Evolutionary conservation across 1,284 basidiomycete species (phyloP).

Genomic region (Cerioporus squamosus): DNA sequence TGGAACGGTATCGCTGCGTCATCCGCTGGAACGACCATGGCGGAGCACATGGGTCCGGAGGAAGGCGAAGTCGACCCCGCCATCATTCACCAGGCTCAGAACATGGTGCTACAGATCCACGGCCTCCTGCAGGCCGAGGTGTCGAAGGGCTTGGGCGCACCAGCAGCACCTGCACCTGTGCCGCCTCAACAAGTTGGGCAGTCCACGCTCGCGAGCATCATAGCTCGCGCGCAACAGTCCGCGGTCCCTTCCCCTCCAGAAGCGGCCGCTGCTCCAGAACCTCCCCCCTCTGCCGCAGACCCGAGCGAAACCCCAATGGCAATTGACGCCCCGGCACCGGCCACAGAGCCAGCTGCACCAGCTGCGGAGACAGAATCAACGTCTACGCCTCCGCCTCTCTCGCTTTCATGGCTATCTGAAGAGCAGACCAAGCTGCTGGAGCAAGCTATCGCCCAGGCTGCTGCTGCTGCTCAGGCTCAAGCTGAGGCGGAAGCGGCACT

Average conservation of each 20-base stretch:
- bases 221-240: constrained; percentile 58
- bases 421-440: constrained; percentile 70
- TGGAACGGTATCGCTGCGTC: constrained; percentile 61
- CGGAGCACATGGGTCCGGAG: constrained; percentile 41
- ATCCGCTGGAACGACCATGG: constrained; percentile 22
- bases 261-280: constrained; percentile 13
- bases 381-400: constrained; percentile 36
- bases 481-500: constrained; percentile 74
- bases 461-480: constrained; percentile 71
- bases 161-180: constrained; percentile 38
- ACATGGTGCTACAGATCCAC: constrained; percentile 58
- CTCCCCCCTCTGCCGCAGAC: constrained; percentile 1
- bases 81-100: constrained; percentile 55
- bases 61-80: constrained; percentile 65
- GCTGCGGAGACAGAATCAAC: constrained; percentile 1
- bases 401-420: constrained; percentile 68
- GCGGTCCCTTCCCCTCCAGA: constrained; percentile 46
- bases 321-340: background rate
- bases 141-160: constrained; percentile 54
- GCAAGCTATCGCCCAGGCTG: constrained; percentile 70
- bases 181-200: constrained; percentile 49
- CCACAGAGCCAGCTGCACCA: background rate
- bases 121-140: constrained; percentile 62
- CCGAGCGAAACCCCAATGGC: constrained; percentile 5
- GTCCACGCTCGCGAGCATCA: constrained; percentile 68